Conservation (phyloP, 768 basidiomycete species). For the Macrolepiota dolichaula region DNA sequence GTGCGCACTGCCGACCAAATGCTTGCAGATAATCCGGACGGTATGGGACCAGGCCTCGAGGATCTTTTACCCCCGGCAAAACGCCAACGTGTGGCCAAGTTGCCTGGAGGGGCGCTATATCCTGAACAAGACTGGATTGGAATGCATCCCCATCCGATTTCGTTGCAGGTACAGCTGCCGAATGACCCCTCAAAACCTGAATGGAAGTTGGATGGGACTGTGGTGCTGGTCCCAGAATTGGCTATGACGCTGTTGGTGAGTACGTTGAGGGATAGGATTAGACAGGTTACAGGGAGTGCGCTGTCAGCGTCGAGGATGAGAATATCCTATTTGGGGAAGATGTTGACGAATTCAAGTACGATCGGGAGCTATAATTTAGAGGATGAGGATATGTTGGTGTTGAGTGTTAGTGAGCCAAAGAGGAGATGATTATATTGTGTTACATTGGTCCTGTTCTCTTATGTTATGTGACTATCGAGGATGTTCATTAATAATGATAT, state of each 20-base stretch:
- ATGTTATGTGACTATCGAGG: neutral
- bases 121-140: slow-evolving; percentile 87
- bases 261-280: slow-evolving; percentile 85
- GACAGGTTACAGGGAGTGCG: slow-evolving; percentile 73
- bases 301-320: slow-evolving; percentile 79
- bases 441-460: neutral
- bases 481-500: neutral
- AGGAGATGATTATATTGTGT: slow-evolving; percentile 49
- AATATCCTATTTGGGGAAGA: slow-evolving; percentile 76
- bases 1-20: slow-evolving; percentile 81
- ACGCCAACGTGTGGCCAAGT: slow-evolving; percentile 80
- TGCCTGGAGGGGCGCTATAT: slow-evolving; percentile 81
- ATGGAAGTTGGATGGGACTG: slow-evolving; percentile 86
- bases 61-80: slow-evolving; percentile 76
- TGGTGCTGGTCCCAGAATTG: slow-evolving; percentile 76
- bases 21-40: slow-evolving; percentile 38
- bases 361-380: slow-evolving; percentile 88
- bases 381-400: slow-evolving; percentile 80
- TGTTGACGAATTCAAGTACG: slow-evolving; percentile 82
- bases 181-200: slow-evolving; percentile 80
- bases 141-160: slow-evolving; percentile 93
- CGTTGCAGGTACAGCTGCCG: slow-evolving; percentile 81
- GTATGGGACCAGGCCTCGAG: slow-evolving; percentile 31
- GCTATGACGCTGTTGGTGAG: slow-evolving; percentile 84
- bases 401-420: slow-evolving; percentile 74